Conservation (phyloP, 345 rosid genomes). For the Rhodamnia rubescens region DNA sequence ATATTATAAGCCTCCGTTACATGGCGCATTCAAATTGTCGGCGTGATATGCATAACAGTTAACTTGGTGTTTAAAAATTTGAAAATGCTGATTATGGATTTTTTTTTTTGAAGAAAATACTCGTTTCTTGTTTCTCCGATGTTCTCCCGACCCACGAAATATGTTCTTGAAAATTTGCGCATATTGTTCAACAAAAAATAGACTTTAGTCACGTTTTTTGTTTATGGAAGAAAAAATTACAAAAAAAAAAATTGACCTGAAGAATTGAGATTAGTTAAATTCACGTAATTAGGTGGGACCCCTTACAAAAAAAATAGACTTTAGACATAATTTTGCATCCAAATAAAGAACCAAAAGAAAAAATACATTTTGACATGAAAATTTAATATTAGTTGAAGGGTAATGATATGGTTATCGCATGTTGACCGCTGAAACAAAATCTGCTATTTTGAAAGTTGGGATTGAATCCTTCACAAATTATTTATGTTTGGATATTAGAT, state of each 20-base stretch:
- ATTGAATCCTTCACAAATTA: background rate
- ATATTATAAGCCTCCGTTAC: background rate
- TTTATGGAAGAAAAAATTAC: background rate
- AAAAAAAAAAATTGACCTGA: background rate
- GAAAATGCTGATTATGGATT: background rate
- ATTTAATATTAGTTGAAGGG: background rate
- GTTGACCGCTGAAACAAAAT: background rate
- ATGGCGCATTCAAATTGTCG: background rate
- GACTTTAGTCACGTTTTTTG: background rate
- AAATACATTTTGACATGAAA: background rate
- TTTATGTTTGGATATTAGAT: background rate
- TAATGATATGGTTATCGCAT: background rate
- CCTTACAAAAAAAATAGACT: background rate
- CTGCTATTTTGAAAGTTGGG: background rate
- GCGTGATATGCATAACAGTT: background rate
- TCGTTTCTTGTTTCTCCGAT: background rate
- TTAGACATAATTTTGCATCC: background rate
- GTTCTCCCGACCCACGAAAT: background rate
- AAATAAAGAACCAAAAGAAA: background rate
- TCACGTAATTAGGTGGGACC: background rate
- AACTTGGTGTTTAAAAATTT: background rate
- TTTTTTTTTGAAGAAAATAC: background rate
- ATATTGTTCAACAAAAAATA: background rate
- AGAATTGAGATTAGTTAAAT: background rate
- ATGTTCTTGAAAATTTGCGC: background rate